Percentiles rank a stretch among this genome's conserved stretches.
Evolutionary conservation across 2,329 filamentous ascomycete species (phyloP).

Genomic region (Colletotrichum gigasporum): DNA sequence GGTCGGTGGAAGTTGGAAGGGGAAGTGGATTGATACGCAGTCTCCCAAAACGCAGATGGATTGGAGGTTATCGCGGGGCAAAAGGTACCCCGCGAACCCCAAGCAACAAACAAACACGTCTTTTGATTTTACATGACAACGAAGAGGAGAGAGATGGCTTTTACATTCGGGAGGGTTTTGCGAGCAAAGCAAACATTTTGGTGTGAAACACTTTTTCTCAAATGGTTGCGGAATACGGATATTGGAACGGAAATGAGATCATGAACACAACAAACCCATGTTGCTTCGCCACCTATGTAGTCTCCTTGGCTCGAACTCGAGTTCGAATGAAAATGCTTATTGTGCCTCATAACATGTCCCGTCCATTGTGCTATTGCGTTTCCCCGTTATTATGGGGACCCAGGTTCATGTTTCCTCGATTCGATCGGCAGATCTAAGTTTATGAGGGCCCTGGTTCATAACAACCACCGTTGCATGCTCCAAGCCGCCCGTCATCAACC

Average conservation of each 20-base stretch:
- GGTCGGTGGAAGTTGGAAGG: constrained; percentile 28
- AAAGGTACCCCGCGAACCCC: not conserved
- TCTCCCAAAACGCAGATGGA: constrained; percentile 29
- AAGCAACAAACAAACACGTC: not conserved
- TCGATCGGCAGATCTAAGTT: no score
- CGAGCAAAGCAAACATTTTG: constrained; percentile 19
- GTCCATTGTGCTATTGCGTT: not conserved
- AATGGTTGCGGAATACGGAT: constrained; percentile 18
- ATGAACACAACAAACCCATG: constrained; percentile 22
- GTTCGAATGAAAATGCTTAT: constrained; percentile 26
- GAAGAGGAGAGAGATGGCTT: not conserved
- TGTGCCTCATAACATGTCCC: not conserved
- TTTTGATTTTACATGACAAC: not conserved
- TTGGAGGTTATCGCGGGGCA: not conserved
- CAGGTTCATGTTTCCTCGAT: no score
- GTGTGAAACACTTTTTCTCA: constrained; percentile 10
- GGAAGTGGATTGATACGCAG: constrained; percentile 26
- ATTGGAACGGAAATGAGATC: constrained; percentile 28
- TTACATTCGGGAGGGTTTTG: constrained; percentile 18
- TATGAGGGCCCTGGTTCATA: no score
- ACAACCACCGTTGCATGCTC: no score
- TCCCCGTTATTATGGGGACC: no score
- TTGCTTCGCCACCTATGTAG: constrained; percentile 29
- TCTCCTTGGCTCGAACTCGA: constrained; percentile 17
- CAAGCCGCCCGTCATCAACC: no score